Percentiles rank a stretch among this genome's conserved stretches.
phyloP scores from a whole-genome alignment of 163 green algal species.

The Chloromonas sp. region DNA sequence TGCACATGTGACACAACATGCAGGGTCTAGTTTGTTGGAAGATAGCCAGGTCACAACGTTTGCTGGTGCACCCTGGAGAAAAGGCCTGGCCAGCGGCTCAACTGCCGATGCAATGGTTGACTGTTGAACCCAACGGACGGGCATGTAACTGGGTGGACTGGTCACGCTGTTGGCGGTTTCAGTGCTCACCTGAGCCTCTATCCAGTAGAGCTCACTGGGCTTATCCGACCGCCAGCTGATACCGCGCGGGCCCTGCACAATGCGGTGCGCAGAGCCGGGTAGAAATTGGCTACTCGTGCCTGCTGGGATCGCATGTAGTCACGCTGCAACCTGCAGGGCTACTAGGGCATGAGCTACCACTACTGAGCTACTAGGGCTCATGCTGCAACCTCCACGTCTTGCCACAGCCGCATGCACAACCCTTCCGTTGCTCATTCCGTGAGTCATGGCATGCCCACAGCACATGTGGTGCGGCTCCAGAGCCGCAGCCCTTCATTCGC shows the following conservation, averaged over 20 bases:
- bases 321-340: too few species aligned
- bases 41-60: background rate
- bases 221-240: conserved; percentile 89
- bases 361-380: too few species aligned
- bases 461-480: background rate
- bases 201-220: conserved; percentile 70
- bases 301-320: background rate
- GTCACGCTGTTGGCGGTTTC: background rate
- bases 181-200: conserved; percentile 62
- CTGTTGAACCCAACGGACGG: background rate
- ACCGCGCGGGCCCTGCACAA: conserved; percentile 57
- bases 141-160: too few species aligned
- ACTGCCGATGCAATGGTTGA: background rate
- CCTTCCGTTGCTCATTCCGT: too few species aligned
- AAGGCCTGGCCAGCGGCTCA: background rate
- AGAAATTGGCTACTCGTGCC: background rate
- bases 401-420: too few species aligned
- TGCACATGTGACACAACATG: background rate
- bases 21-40: background rate
- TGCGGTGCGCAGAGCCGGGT: background rate
- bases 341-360: too few species aligned
- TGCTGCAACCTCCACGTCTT: too few species aligned
- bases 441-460: too few species aligned
- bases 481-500: too few species aligned
- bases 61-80: background rate